Evolutionary conservation across 345 rosid species (phyloP).

Genomic region (Moricandia moricandioides): DNA sequence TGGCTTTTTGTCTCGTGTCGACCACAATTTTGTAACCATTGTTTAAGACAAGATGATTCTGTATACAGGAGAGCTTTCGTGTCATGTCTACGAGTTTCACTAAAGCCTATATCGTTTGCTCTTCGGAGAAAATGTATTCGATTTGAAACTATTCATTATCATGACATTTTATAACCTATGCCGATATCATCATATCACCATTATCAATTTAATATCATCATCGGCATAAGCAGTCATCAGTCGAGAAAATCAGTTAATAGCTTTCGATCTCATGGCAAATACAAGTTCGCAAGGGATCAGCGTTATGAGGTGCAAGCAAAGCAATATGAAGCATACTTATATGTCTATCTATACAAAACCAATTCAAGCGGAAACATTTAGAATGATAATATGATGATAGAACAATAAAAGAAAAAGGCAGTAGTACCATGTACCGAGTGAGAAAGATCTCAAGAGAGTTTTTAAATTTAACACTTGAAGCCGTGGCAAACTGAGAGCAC

Average conservation of each 20-base stretch:
- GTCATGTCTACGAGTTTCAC: background rate
- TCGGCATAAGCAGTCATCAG: background rate
- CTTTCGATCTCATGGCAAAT: conserved; percentile 11
- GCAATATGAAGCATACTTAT: conserved; percentile 24
- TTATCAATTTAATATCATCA: background rate
- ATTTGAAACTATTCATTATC: background rate
- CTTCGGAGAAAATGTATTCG: background rate
- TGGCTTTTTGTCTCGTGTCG: background rate
- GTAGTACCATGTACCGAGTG: conserved; percentile 20
- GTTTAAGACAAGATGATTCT: background rate
- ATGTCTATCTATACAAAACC: conserved; percentile 42
- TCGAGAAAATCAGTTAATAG: conserved; percentile 22
- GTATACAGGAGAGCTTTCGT: background rate
- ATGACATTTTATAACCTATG: background rate
- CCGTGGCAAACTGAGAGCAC: conserved; percentile 83
- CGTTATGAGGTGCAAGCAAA: conserved; percentile 25
- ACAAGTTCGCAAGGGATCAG: conserved; percentile 18
- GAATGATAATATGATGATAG: conserved; percentile 15
- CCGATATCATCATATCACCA: background rate
- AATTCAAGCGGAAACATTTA: conserved; percentile 31
- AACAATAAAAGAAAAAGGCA: conserved; percentile 24
- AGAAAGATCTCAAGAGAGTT: conserved; percentile 16
- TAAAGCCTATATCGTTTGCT: background rate
- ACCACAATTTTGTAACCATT: background rate
- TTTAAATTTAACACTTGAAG: conserved; percentile 54